These are phyloP conservation scores for Bacterosira constricta DNA, from an alignment of 108 stramenopile species.

Conservation along the genomic window DNA sequence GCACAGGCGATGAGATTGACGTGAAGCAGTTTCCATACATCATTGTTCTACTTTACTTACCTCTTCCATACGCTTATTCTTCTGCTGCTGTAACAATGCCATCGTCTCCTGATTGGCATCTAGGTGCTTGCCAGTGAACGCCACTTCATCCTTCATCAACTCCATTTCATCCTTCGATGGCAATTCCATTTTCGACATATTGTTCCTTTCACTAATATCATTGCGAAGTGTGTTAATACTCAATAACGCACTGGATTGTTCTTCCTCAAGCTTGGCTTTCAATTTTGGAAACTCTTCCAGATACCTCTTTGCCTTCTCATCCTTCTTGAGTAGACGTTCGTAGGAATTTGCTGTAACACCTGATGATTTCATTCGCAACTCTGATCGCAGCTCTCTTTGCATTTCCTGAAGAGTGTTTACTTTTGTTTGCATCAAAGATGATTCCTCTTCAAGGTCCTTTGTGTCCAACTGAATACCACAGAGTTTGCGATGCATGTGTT, in stretches of 20 bases:
- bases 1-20: not conserved
- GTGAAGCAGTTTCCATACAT: not conserved
- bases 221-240: conserved; percentile 9
- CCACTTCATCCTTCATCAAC: conserved; percentile 25
- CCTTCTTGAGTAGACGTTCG: conserved; percentile 1
- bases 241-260: not conserved
- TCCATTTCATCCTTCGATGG: conserved; percentile 33
- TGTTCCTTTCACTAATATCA: conserved; percentile 19
- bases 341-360: not conserved
- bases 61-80: conserved; percentile 27
- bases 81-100: conserved; percentile 16
- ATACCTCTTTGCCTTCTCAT: conserved; percentile 1
- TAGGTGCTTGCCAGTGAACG: conserved; percentile 20
- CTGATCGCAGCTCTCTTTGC: not conserved
- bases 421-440: conserved; percentile 1
- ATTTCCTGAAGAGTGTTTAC: conserved; percentile 11
- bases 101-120: conserved; percentile 29
- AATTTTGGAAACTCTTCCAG: conserved; percentile 7
- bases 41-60: not conserved
- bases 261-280: conserved; percentile 9
- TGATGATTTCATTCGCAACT: conserved; percentile 11
- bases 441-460: conserved; percentile 19
- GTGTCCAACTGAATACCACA: conserved; percentile 4
- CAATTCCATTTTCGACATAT: not conserved
- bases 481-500: conserved; percentile 13